These are phyloP conservation scores for Isabelozyma heimii DNA, from an alignment of 805 yeast genomes.

Conservation along the genomic window DNA sequence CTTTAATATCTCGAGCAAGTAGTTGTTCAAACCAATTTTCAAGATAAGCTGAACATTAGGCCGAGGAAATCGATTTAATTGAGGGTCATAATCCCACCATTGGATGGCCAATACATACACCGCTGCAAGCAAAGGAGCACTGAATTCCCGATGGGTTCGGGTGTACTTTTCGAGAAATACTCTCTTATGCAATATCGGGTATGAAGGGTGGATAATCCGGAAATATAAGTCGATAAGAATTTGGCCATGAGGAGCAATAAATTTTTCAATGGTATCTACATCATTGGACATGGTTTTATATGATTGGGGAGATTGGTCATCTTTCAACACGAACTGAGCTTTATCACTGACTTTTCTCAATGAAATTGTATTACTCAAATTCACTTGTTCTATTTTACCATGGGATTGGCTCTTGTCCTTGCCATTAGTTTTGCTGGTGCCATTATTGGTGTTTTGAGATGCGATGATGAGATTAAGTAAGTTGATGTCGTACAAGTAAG, in stretches of 20 bases:
- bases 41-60: conserved; percentile 62
- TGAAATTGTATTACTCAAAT: conserved; percentile 60
- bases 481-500: conserved; percentile 68
- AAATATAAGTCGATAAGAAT: conserved; percentile 77
- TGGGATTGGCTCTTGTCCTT: conserved; percentile 4
- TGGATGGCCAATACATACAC: conserved; percentile 85
- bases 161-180: conserved; percentile 90
- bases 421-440: conserved; percentile 3
- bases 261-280: conserved; percentile 78
- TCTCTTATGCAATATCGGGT: conserved; percentile 86
- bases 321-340: conserved; percentile 74
- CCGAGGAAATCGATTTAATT: conserved; percentile 68
- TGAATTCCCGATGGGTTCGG: conserved; percentile 85
- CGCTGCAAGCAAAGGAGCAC: conserved; percentile 88
- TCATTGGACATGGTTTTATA: conserved; percentile 69
- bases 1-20: conserved; percentile 74
- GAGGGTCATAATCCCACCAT: conserved; percentile 92
- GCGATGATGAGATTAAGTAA: conserved; percentile 60
- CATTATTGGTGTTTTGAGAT: conserved; percentile 38
- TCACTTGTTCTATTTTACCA: conserved; percentile 73
- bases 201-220: conserved; percentile 83
- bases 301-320: conserved; percentile 72
- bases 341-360: conserved; percentile 76
- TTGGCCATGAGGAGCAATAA: conserved; percentile 92
- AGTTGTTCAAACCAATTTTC: conserved; percentile 56